A percentile compares a stretch with the other conserved stretches of the same genome.
These are phyloP conservation scores for Wickerhamomyces hampshirensis DNA, from an alignment of 805 yeast species.

Conservation along the genomic window DNA sequence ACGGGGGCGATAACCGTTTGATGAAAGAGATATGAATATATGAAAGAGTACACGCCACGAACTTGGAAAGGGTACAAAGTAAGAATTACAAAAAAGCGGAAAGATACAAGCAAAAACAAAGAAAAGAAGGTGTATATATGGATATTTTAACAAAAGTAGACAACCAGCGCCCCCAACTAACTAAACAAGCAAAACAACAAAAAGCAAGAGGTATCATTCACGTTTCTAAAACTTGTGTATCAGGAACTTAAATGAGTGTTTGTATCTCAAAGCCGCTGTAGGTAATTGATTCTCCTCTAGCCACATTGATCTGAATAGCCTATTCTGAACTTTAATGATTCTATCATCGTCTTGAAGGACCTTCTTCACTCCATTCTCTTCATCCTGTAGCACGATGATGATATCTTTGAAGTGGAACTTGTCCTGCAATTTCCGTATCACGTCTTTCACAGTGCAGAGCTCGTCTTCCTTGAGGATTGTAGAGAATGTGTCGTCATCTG, in stretches of 20 bases:
- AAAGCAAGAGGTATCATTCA: no score
- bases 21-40: slow-evolving; percentile 5
- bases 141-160: neutral
- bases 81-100: no score
- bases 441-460: slow-evolving; percentile 8
- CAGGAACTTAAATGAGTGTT: slow-evolving; percentile 14
- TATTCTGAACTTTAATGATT: slow-evolving; percentile 14
- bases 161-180: neutral
- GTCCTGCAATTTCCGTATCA: slow-evolving; percentile 5
- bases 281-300: slow-evolving; percentile 14
- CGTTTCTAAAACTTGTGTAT: slow-evolving; percentile 10
- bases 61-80: no score
- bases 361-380: slow-evolving; percentile 3
- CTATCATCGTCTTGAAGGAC: slow-evolving; percentile 10
- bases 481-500: slow-evolving; percentile 3
- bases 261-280: slow-evolving; percentile 9
- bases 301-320: slow-evolving; percentile 14
- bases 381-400: slow-evolving; percentile 8
- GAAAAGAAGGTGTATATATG: no score
- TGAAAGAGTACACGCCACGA: no score
- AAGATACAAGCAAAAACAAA: no score
- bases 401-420: slow-evolving; percentile 9
- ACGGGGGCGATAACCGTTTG: slow-evolving; percentile 10
- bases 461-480: slow-evolving; percentile 8
- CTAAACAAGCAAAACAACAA: no score